Evolutionary conservation across 23 red algal species (phyloP).

Genomic region (Gracilaria vermiculophylla): DNA sequence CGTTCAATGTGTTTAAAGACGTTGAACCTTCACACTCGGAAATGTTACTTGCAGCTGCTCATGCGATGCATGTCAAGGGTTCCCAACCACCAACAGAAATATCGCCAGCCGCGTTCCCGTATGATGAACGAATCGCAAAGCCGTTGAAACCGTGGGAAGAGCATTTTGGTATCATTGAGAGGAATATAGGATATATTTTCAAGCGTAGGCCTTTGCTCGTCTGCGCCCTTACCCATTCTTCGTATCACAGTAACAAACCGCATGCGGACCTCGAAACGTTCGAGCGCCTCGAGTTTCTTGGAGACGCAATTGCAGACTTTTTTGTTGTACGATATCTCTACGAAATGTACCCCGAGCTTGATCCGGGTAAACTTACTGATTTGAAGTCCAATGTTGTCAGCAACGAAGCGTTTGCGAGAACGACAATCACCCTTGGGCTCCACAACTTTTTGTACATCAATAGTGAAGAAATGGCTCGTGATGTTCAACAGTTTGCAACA

Average conservation of each 20-base stretch:
- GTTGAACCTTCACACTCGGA: constrained; percentile 54
- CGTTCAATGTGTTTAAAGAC: constrained; percentile 38
- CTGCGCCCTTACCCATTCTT: constrained; percentile 55
- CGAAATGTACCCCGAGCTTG: constrained; percentile 64
- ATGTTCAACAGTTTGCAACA: constrained; percentile 46
- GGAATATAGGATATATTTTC: constrained; percentile 52
- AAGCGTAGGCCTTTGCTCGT: constrained; percentile 55
- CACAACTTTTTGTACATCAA: constrained; percentile 61
- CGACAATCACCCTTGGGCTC: constrained; percentile 32
- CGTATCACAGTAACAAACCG: constrained; percentile 21
- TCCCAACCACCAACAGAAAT: constrained; percentile 28
- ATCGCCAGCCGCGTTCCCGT: constrained; percentile 17
- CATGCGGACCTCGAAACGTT: constrained; percentile 44
- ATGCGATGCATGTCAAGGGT: constrained; percentile 48
- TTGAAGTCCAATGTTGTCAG: constrained; percentile 64
- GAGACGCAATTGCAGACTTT: constrained; percentile 67
- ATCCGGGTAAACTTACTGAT: constrained; percentile 63
- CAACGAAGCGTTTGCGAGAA: constrained; percentile 70
- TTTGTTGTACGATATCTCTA: constrained; percentile 59
- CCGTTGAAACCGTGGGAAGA: constrained; percentile 63
- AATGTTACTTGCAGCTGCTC: constrained; percentile 57
- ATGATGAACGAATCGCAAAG: constrained; percentile 21
- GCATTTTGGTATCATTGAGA: constrained; percentile 53
- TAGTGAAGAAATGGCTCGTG: background rate
- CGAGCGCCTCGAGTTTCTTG: constrained; percentile 73